phyloP scores from a whole-genome alignment of 768 basidiomycete genomes.

The Dioszegia aurantiaca region DNA sequence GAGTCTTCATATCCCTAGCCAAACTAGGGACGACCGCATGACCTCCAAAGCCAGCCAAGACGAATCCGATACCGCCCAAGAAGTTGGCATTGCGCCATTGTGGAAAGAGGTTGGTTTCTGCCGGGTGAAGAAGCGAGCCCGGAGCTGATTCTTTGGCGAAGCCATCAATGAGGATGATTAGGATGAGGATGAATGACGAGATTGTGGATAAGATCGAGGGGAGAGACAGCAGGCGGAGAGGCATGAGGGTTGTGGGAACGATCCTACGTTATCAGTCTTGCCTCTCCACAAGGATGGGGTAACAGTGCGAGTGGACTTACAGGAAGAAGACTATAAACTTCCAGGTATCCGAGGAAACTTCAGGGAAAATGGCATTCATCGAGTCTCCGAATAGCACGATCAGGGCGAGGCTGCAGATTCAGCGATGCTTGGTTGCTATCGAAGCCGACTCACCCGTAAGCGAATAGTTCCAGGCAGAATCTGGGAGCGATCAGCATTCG shows the following conservation, averaged over 20 bases:
- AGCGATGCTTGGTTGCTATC: not conserved
- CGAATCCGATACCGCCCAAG: slow-evolving; percentile 78
- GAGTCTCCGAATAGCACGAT: slow-evolving; percentile 87
- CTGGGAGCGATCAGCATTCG: slow-evolving; percentile 50
- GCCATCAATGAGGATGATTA: slow-evolving; percentile 79
- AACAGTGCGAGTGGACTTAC: no score
- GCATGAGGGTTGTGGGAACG: slow-evolving; percentile 79
- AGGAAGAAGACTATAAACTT: slow-evolving; percentile 71
- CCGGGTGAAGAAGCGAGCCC: slow-evolving; percentile 76
- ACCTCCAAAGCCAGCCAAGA: slow-evolving; percentile 93
- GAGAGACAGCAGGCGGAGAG: slow-evolving; percentile 79
- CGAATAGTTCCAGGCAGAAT: slow-evolving; percentile 84
- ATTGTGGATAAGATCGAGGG: slow-evolving; percentile 74
- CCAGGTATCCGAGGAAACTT: slow-evolving; percentile 66
- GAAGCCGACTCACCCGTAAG: slow-evolving; percentile 57
- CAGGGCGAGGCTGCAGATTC: slow-evolving; percentile 61
- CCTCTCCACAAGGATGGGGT: not conserved
- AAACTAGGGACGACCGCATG: slow-evolving; percentile 89
- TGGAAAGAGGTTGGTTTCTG: slow-evolving; percentile 63
- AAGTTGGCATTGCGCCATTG: slow-evolving; percentile 59
- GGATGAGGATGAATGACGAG: slow-evolving; percentile 70
- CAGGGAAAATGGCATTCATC: slow-evolving; percentile 68
- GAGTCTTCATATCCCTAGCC: slow-evolving; percentile 85
- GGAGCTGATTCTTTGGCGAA: slow-evolving; percentile 56
- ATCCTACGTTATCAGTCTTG: slow-evolving; percentile 57